Conservation (phyloP, 768 basidiomycete species). For the Collybia sp. region DNA sequence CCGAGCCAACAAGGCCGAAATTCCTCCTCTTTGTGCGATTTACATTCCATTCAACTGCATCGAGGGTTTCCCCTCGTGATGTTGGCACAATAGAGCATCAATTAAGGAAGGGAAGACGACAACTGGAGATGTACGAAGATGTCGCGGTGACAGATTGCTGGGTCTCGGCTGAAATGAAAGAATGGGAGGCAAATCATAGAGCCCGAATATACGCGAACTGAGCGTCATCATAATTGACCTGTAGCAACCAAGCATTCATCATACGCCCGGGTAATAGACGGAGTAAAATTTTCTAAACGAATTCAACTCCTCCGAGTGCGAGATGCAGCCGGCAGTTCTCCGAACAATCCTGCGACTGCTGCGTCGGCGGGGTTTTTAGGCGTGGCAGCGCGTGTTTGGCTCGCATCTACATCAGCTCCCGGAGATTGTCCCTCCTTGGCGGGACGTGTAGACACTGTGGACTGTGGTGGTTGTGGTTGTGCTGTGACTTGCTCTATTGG, state of each 20-base stretch:
- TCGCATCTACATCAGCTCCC: neutral
- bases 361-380: conserved; percentile 11
- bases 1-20: conserved; percentile 49
- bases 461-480: neutral
- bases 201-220: neutral
- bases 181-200: conserved; percentile 47
- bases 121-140: conserved; percentile 68
- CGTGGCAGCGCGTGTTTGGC: conserved; percentile 1
- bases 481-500: neutral
- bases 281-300: no score
- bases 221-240: neutral
- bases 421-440: neutral
- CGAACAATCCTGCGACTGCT: conserved; percentile 19
- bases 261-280: neutral
- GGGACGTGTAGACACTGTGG: neutral
- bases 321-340: neutral
- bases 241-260: neutral
- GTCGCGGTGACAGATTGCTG: conserved; percentile 67
- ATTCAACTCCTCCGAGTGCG: neutral
- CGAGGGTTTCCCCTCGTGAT: conserved; percentile 57
- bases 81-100: conserved; percentile 72
- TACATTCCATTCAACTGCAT: conserved; percentile 62
- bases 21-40: conserved; percentile 68
- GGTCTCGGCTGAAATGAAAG: conserved; percentile 65
- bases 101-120: conserved; percentile 61